Percentiles rank a stretch among this genome's conserved stretches.
These are phyloP conservation scores for Colletotrichum sp. DNA, from an alignment of 2,329 filamentous ascomycete genomes.

Conservation along the genomic window DNA sequence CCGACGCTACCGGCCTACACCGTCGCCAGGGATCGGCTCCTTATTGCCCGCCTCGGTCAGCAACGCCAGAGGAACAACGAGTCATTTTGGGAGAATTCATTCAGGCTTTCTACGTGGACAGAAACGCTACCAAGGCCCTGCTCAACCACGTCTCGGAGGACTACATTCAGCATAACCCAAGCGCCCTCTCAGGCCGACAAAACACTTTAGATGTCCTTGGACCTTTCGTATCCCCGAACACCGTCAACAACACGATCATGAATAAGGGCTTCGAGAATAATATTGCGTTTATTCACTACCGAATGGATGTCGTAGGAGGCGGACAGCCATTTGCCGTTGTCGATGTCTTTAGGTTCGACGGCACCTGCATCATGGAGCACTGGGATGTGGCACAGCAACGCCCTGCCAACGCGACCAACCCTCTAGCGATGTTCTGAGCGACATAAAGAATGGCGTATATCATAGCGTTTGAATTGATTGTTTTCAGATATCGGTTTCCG, in stretches of 20 bases:
- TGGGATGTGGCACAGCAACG: conserved; percentile 19
- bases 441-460: background rate
- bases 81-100: conserved; percentile 11
- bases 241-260: conserved; percentile 6
- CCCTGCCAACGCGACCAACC: conserved; percentile 8
- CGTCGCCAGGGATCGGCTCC: background rate
- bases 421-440: background rate
- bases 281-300: conserved; percentile 6
- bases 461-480: background rate
- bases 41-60: background rate
- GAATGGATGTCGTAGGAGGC: conserved; percentile 2
- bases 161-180: conserved; percentile 22
- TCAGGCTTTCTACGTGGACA: background rate
- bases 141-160: conserved; percentile 9
- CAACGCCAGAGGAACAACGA: background rate
- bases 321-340: background rate
- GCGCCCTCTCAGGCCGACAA: conserved; percentile 1
- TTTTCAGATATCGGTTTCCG: background rate
- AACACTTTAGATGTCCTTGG: background rate
- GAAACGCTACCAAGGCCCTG: conserved; percentile 2
- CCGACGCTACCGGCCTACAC: background rate
- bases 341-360: conserved; percentile 19
- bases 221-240: background rate
- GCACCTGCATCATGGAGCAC: conserved; percentile 21
- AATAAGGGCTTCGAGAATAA: background rate